A percentile compares a stretch with the other conserved stretches of the same genome.
Conservation (phyloP, 2,329 filamentous ascomycete species). For the Thielaviopsis euricoi region DNA sequence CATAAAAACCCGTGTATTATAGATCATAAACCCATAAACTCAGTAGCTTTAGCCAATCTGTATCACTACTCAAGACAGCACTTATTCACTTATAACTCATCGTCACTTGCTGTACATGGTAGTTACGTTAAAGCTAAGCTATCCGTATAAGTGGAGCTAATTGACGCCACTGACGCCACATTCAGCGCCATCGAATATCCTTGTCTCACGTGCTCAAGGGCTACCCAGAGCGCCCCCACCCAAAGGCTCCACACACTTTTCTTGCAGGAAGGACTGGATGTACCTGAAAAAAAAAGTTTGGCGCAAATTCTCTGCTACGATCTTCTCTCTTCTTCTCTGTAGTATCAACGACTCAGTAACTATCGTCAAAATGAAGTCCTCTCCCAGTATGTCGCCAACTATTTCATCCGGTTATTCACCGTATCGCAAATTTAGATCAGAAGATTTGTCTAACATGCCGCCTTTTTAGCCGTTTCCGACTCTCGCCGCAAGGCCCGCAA, state of each 20-base stretch:
- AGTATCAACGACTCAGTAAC: conserved; percentile 8
- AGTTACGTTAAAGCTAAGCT: too few species aligned
- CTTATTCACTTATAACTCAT: too few species aligned
- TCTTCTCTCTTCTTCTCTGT: conserved; percentile 5
- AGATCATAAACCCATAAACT: not conserved
- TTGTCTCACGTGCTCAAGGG: conserved; percentile 8
- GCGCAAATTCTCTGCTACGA: not conserved
- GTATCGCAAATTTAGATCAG: not conserved
- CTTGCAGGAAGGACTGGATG: not conserved
- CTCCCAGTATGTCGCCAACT: conserved; percentile 7
- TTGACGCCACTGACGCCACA: not conserved
- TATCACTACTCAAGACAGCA: not conserved
- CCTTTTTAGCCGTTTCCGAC: conserved; percentile 41
- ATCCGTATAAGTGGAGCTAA: not conserved
- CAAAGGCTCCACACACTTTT: conserved; percentile 3
- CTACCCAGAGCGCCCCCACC: not conserved
- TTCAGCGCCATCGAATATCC: not conserved
- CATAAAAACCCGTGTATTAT: too few species aligned
- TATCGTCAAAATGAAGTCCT: conserved; percentile 12
- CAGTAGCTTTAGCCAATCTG: not conserved
- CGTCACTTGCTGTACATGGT: too few species aligned
- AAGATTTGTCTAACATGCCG: conserved; percentile 5
- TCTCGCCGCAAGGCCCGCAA: conserved; percentile 98
- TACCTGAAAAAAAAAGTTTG: conserved; percentile 3
- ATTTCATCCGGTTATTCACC: not conserved